Evolutionary conservation across 1,284 basidiomycete species (phyloP).

Genomic region (Ceratobasidium sp.): DNA sequence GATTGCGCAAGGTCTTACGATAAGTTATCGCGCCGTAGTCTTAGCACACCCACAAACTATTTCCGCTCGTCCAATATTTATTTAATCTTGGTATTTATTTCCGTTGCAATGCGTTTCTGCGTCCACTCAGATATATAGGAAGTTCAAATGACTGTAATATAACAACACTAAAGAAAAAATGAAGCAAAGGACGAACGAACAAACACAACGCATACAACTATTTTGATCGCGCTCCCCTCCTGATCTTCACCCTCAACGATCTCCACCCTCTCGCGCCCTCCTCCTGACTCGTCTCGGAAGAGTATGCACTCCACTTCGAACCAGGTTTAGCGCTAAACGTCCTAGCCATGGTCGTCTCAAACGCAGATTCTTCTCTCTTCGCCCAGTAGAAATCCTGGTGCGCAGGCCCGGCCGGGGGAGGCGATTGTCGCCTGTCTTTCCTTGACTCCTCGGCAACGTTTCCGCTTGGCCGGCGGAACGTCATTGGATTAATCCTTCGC

Average conservation of each 20-base stretch:
- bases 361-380: neutral
- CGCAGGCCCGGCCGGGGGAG: too few species aligned
- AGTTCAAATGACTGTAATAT: too few species aligned
- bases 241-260: neutral
- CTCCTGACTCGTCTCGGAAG: neutral
- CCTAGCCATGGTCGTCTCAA: neutral
- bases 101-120: too few species aligned
- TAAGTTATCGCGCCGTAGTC: too few species aligned
- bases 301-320: neutral
- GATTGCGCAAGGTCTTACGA: too few species aligned
- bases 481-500: neutral
- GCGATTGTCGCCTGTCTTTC: neutral
- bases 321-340: neutral
- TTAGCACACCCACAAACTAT: too few species aligned
- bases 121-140: too few species aligned
- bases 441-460: neutral
- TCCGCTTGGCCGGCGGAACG: neutral
- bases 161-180: too few species aligned
- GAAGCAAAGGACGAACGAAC: too few species aligned
- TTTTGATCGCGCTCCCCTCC: neutral
- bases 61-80: too few species aligned
- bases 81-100: too few species aligned
- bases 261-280: neutral
- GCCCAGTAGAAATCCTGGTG: neutral
- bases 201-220: too few species aligned